Base-by-base conservation (phyloP, 768 basidiomycete species). In the Boletales sp. region DNA sequence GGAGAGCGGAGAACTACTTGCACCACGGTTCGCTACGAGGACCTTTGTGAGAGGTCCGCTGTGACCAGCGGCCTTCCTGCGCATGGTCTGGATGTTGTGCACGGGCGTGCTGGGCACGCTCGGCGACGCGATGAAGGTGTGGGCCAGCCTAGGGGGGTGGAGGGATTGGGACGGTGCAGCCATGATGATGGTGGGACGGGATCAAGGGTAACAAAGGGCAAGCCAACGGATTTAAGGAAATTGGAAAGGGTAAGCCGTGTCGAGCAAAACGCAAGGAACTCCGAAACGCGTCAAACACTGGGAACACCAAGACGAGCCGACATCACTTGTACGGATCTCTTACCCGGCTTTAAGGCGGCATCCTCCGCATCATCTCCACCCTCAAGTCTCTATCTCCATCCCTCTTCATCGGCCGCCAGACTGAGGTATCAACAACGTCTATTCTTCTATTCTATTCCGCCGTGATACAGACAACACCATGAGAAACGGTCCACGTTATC, bases 1-100 rank as follows among this genome's bases (percentile, higher is more conserved):
- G 28, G 61, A 47, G 36, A 49, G 30, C 41, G 17, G 32, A n/a
- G 14, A 19, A 8, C 25, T 19, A 69, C 88, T 47, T 75, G 91
- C 93, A 61, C 91, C 91, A 55, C 91, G 86, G 70, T 94, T 94
- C 44, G 91, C 91, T 56, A 94, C 91, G 17, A 94, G 79, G 64
- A 93, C 90, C 77, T 94, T 94, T 41, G 92, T 92, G 54, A 94
- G 72, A 5, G 90, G 91, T 9, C 91, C 91, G 46, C 84, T 80
- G 63, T 93, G 91, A n/a, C 91, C 91, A 5, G 91, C 91, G 18
- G 88, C 80, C 74, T 90, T 94, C 59, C 91, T 78, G 55, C 91
- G 81, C 87, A 94, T 91, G 25, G 90, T 87, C 69, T 90, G 86
- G 58, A 93, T 93, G 51, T 84, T 90, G 67, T 93, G 90, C 52